Base-by-base conservation (phyloP, 225 moss, liverwort and hornwort genomes). In the Bryum argenteum region DNA sequence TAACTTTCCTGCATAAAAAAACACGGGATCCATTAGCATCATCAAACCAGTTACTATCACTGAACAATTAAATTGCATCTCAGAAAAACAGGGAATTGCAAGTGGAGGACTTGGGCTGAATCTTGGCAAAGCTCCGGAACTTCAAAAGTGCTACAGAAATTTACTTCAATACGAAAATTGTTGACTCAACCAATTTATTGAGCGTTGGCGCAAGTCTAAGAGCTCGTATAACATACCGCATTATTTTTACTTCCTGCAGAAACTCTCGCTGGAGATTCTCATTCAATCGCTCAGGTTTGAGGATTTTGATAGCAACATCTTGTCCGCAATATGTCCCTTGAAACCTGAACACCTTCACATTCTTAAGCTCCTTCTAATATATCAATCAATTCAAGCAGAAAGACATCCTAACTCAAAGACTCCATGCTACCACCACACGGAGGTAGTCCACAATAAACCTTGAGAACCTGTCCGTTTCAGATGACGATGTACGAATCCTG, bases 241-340 rank as follows among this genome's bases (percentile, higher is more conserved):
- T 91, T 47, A 94, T 94, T 58, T 70, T 88, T 20, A 91, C 84
- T 85, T 94, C 94, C 74, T 94, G 94, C 81, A 85, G 66, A 72
- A 94, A 94, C 69, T 94, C 94, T 24, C 87, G 86, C 75, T 88
- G 91, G 67, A 94, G 75, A 58, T 75, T 88, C 33, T 94, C 91
- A 76, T 79, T 87, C 60, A 91, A 67, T 19, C 90, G 91, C 70
- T 94, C 94, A 15, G 83, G 71, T 77, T 90, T 91, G 26, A 94
- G 75, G 62, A 91, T 85, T 70, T 94, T 94, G 58, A 94, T 91
- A 54, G 94, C 94, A 9, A 94, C 94, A 84, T 94, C 94, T 73
- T 94, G 94, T 62, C 94, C 94, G 79, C 90, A 94, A 71, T 94
- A 94, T 9, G 94, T 94, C 33, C 94, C 94, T 51, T 83, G 83